phyloP scores from a whole-genome alignment of 2,329 filamentous ascomycete genomes.

The Botrytis galanthina region DNA sequence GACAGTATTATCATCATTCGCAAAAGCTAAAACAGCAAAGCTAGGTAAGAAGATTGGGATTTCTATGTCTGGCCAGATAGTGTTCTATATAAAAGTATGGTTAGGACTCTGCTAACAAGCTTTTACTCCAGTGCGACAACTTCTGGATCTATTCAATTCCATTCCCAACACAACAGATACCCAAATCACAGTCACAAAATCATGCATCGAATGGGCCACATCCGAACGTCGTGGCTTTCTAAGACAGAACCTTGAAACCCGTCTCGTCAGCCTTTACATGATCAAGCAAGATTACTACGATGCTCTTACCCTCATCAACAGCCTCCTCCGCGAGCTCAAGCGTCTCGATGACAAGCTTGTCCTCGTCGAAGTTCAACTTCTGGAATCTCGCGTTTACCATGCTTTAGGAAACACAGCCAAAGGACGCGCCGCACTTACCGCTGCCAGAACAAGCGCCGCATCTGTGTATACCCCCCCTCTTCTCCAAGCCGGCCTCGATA shows the following conservation, averaged over 20 bases:
- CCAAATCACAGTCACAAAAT: conserved; percentile 93
- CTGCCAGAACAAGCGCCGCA: conserved; percentile 89
- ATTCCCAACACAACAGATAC: conserved; percentile 94
- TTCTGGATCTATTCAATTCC: conserved; percentile 90
- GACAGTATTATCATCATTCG: conserved; percentile 89
- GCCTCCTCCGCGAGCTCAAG: conserved; percentile 92
- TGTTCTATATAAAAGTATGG: not conserved
- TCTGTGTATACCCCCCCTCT: conserved; percentile 96
- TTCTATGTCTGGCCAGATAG: not conserved
- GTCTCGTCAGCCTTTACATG: conserved; percentile 92
- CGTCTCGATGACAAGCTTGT: conserved; percentile 98
- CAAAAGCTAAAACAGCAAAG: conserved; percentile 98
- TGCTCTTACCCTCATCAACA: conserved; percentile 93
- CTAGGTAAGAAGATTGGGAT: conserved; percentile 62
- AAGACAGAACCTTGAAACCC: conserved; percentile 95
- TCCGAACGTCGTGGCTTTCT: conserved; percentile 93
- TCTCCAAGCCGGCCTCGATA: conserved; percentile 93
- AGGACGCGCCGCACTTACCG: conserved; percentile 89
- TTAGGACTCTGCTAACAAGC: conserved; percentile 4
- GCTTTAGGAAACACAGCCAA: conserved; percentile 95
- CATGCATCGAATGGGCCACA: conserved; percentile 99
- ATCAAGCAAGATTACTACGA: conserved; percentile 97
- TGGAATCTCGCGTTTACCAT: conserved; percentile 97
- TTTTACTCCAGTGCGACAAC: conserved; percentile 73
- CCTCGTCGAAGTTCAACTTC: conserved; percentile 93